Conservation (phyloP, 1,284 basidiomycete species). For the Veloboletus limbatus region DNA sequence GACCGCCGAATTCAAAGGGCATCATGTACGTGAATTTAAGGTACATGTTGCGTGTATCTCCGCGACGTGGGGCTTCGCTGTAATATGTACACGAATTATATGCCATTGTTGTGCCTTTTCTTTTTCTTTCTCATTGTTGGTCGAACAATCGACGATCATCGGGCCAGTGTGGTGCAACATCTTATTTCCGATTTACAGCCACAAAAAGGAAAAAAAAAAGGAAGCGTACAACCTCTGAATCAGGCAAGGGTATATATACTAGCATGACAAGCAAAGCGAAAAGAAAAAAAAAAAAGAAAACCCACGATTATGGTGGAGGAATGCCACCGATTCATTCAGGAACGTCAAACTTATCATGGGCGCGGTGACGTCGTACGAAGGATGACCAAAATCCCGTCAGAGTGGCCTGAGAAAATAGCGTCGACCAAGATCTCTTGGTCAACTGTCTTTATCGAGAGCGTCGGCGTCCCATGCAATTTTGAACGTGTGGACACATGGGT, state of each 20-base stretch:
- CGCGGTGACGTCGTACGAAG: conserved; percentile 39
- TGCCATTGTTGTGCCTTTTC: too few relatives aligned
- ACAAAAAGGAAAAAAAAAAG: not conserved
- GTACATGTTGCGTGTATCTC: not conserved
- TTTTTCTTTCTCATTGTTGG: not conserved
- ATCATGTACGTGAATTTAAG: not conserved
- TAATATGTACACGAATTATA: too few relatives aligned
- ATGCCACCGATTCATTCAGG: not conserved
- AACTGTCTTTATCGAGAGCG: conserved; percentile 6
- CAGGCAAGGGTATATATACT: too few relatives aligned
- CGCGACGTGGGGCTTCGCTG: not conserved
- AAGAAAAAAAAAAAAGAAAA: not conserved
- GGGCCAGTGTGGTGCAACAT: conserved; percentile 10
- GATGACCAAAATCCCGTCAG: conserved; percentile 76
- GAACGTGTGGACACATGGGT: conserved; percentile 9
- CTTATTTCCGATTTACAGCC: not conserved
- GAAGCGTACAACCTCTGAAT: not conserved
- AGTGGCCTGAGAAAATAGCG: conserved; percentile 78
- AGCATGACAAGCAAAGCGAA: not conserved
- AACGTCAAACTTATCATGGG: not conserved
- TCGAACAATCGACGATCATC: not conserved
- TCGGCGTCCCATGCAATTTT: conserved; percentile 7
- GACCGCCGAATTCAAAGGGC: not conserved
- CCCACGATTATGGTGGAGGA: not conserved
- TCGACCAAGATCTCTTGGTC: conserved; percentile 54